A percentile compares a stretch with the other conserved stretches of the same genome.
Evolutionary conservation across 176 grass and related monocot species (phyloP).

Genomic region (Dactylis glomerata): DNA sequence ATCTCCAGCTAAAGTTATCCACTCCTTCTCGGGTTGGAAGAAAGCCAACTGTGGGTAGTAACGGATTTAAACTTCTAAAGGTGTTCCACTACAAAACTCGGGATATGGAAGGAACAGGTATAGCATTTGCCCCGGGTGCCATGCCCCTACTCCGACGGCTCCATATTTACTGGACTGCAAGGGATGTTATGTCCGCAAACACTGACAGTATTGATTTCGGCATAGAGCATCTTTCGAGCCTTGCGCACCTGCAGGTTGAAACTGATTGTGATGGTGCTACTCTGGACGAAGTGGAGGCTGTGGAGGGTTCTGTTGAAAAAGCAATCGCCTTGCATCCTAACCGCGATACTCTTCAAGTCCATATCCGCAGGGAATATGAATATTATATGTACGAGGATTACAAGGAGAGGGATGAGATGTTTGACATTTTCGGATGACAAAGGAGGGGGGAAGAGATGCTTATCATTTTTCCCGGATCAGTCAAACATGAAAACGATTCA

Average conservation of each 20-base stretch:
- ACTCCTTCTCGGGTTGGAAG: not conserved
- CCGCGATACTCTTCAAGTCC: not conserved
- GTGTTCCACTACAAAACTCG: not conserved
- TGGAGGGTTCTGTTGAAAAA: not conserved
- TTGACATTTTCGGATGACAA: not conserved
- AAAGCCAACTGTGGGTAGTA: not conserved
- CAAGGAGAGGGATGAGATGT: not conserved
- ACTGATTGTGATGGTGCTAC: not conserved
- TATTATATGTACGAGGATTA: not conserved
- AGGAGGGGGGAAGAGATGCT: not conserved
- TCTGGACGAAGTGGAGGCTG: not conserved
- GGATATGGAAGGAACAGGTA: not conserved
- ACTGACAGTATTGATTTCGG: not conserved
- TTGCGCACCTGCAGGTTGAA: not conserved
- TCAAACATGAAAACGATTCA: not conserved
- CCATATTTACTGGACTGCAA: not conserved
- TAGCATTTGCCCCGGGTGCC: not conserved
- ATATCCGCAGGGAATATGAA: not conserved
- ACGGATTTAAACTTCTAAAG: not conserved
- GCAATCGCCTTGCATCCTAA: not conserved
- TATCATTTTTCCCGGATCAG: not conserved
- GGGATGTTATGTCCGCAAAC: not conserved
- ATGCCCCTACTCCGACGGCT: not conserved
- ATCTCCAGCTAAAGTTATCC: not conserved
- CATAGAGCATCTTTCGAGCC: not conserved